Conservation (phyloP, 768 basidiomycete species). For the Tubosaeta brunneosetosa region DNA sequence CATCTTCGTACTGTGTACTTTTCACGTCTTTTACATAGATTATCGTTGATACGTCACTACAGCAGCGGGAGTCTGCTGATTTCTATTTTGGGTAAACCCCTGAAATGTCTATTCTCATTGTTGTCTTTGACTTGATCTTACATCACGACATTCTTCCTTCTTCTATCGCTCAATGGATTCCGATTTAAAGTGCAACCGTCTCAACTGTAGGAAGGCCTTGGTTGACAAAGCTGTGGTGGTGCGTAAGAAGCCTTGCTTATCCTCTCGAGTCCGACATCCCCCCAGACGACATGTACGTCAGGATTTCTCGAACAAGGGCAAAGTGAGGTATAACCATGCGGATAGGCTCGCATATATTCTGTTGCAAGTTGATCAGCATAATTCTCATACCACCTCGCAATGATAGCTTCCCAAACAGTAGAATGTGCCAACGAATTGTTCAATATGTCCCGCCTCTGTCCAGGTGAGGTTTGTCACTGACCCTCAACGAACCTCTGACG, state of each 20-base stretch:
- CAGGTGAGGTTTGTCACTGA: conserved; percentile 42
- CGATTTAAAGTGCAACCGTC: conserved; percentile 74
- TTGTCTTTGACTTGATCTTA: not conserved
- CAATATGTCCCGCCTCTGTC: conserved; percentile 70
- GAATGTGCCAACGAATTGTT: conserved; percentile 85
- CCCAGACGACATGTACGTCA: conserved; percentile 53
- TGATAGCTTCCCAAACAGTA: conserved; percentile 38
- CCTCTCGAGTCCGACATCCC: not conserved
- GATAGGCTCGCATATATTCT: conserved; percentile 83
- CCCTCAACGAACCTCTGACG: conserved; percentile 1
- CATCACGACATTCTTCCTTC: not conserved
- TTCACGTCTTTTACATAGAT: conserved; percentile 18
- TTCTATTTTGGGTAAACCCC: conserved; percentile 14
- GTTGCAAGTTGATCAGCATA: conserved; percentile 41
- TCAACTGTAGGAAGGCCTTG: conserved; percentile 64
- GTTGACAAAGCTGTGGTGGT: conserved; percentile 84
- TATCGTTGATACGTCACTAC: not conserved
- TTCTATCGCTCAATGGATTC: conserved; percentile 50
- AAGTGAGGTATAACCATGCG: not conserved
- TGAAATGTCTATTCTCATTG: not conserved
- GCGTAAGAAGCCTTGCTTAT: conserved; percentile 28
- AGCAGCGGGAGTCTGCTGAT: not conserved
- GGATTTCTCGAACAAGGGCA: not conserved
- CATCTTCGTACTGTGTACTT: conserved; percentile 25
- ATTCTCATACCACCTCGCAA: not conserved